Base-by-base conservation (phyloP, 1,284 basidiomycete species). In the Filobasidium uniguttulatum region DNA sequence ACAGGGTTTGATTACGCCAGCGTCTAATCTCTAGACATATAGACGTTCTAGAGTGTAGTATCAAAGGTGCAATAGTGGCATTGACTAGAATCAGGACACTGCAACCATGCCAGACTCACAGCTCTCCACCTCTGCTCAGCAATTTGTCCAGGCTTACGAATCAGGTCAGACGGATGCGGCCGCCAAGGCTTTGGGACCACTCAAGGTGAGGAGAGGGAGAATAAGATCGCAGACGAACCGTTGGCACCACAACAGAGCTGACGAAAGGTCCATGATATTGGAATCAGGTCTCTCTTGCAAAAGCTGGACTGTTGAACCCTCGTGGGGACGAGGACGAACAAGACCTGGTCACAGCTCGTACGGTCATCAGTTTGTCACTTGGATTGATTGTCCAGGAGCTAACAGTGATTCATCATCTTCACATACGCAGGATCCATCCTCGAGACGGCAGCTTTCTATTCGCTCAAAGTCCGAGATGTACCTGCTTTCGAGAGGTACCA, bases 401-500 rank as follows among this genome's bases (percentile, higher is more conserved):
- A 14, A 31, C 38, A 20, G 29, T 23, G 17, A 1, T 46, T 22
- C 31, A 12, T 23, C 20, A 17, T 23, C 8, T 55, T 31, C 19
- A 52, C 52, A 44, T 33, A 30, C 49, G 17, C 17, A 85, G 85
- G 93, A 56, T 87, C 94, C 56, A 85, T 96, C 48, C 80, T 98
- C 50, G 93, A 97, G 73, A 82, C 96, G 59, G 93, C 90, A 41
- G 87, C 91, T 15, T 85, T 94, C 71, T 84, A 84, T 73, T 89
- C 90, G 54, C 83, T 98, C 64, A 78, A 88, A 37, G 78, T 81
- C 56, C 78, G 80, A 63, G 87, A 96, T 67, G 80, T 94, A 12
- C 81, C 86, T 37, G 83, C 85, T 0, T 99, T 98, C 65, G 87
- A 93, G 65, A 80, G 91, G 56, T 98, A 96, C 70, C 89, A 93